These are phyloP conservation scores for Ogataea degrootiae DNA, from an alignment of 805 yeast species.

Conservation along the genomic window DNA sequence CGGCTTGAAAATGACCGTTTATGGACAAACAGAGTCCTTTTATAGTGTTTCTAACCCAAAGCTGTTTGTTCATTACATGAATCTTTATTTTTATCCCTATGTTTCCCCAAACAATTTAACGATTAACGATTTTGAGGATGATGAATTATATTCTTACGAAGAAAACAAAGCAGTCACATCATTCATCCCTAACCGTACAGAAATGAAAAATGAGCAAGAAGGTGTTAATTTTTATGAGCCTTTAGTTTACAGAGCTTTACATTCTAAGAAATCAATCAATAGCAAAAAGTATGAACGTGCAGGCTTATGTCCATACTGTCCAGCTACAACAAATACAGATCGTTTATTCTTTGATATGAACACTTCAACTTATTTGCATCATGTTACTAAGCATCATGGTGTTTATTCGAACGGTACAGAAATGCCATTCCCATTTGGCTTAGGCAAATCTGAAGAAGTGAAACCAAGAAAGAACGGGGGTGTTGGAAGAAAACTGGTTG, in stretches of 20 bases:
- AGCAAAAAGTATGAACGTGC: conserved; percentile 16
- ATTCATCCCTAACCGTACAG: conserved; percentile 11
- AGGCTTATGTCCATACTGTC: conserved; percentile 30
- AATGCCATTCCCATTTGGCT: conserved; percentile 23
- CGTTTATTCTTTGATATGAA: conserved; percentile 21
- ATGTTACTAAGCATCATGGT: conserved; percentile 29
- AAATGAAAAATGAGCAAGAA: not conserved
- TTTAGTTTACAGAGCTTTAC: conserved; percentile 15
- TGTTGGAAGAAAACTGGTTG: conserved; percentile 10
- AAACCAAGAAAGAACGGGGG: conserved; percentile 13
- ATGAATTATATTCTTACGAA: conserved; percentile 12
- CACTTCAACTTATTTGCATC: conserved; percentile 28
- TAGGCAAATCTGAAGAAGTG: conserved; percentile 18
- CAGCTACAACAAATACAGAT: conserved; percentile 6
- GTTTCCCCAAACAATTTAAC: conserved; percentile 18
- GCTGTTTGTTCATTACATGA: conserved; percentile 9
- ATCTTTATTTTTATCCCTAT: conserved; percentile 13
- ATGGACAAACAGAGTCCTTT: not conserved
- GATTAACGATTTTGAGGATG: conserved; percentile 11
- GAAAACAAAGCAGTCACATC: conserved; percentile 11
- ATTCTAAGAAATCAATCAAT: conserved; percentile 8
- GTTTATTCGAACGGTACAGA: conserved; percentile 28
- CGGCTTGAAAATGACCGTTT: too few species aligned
- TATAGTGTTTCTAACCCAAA: not conserved
- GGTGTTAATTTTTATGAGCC: conserved; percentile 21